Base-by-base conservation (phyloP, 2,329 filamentous ascomycete species). In the Penicillium fuscoglaucum region DNA sequence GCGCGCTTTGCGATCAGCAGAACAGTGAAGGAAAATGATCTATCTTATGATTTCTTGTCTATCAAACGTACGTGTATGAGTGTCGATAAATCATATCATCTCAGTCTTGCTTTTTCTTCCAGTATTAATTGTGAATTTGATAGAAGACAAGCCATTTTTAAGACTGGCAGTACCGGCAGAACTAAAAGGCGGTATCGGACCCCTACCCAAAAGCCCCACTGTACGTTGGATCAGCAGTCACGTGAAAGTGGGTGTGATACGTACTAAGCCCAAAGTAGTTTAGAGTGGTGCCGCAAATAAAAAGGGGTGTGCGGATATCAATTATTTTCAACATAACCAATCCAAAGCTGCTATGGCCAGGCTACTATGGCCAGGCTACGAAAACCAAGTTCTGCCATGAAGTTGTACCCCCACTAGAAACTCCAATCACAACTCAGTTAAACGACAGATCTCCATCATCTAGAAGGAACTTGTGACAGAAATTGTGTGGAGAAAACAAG, bases 291-390 rank as follows among this genome's bases (percentile, higher is more conserved):
- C 50, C 39, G 39, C 39, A 45, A 45, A 28, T 46, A 47, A 53
- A 53, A 46, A 31, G 50, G 50, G 50, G 40, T 33, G 47, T 39
- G 49, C 37, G 37, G 49, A 33, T 43, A 31, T 21, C 39, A 44
- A 24, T 33, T 24, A 26, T 33, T n/a, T 19, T 19, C 26, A 17
- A 24, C 28, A 13, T 17, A 24, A 49, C 24, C n/a, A 52, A 52
- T 43, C 26, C 6, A 2, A 43, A 52, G 50, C 19, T 35, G 21
- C 6, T 5, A 52, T 35, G 1, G 7, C 19, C 13, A 6, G 28
- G 3, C 10, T 21, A 19, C 21, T 5, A 52, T 35, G 1, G 7
- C 19, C 13, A 6, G 28, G 3, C 10, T 21, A 19, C 21, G 26
- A n/a, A 8, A 5, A 33, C n/a, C 37, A 28, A 21, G 10, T 52